Evolutionary conservation across 495 filamentous ascomycete genomes (phyloP).

Genomic region (Tuber microsphaerosporum): DNA sequence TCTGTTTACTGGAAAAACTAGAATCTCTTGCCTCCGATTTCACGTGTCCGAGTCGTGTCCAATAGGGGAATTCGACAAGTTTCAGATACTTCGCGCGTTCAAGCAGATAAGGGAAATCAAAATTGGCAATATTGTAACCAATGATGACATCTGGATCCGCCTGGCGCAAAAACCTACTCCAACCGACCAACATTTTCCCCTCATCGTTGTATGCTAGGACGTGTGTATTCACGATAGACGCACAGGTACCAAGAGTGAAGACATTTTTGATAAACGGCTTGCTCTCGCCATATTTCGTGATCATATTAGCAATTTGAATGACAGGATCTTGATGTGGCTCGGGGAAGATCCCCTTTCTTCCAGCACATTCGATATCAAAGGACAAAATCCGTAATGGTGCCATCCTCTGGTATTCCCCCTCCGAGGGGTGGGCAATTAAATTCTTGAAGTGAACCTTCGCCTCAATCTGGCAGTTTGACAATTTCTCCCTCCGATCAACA

Average conservation of each 20-base stretch:
- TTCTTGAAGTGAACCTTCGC: constrained; percentile 72
- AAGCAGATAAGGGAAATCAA: constrained; percentile 95
- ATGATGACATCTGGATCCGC: constrained; percentile 97
- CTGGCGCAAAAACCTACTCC: constrained; percentile 81
- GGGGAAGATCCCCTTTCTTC: constrained; percentile 93
- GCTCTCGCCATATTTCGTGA: constrained; percentile 88
- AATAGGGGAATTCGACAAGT: constrained; percentile 66
- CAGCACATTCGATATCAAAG: constrained; percentile 98
- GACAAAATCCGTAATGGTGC: constrained; percentile 86
- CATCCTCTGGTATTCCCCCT: constrained; percentile 98
- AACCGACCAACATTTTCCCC: constrained; percentile 75
- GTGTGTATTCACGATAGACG: constrained; percentile 88
- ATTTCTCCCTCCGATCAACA: constrained; percentile 52
- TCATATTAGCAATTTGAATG: constrained; percentile 97
- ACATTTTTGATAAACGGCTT: constrained; percentile 96
- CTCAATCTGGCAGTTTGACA: constrained; percentile 94
- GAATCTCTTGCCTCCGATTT: constrained; percentile 63
- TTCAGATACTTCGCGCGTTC: constrained; percentile 82
- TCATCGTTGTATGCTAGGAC: constrained; percentile 76
- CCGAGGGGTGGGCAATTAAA: constrained; percentile 77
- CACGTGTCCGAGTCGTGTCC: constrained; percentile 64
- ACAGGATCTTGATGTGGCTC: constrained; percentile 86
- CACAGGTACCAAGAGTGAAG: constrained; percentile 85
- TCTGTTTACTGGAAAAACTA: constrained; percentile 95
- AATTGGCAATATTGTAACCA: constrained; percentile 98